Evolutionary conservation across 441 rosid species (phyloP).

Genomic region (Erodium texanum): DNA sequence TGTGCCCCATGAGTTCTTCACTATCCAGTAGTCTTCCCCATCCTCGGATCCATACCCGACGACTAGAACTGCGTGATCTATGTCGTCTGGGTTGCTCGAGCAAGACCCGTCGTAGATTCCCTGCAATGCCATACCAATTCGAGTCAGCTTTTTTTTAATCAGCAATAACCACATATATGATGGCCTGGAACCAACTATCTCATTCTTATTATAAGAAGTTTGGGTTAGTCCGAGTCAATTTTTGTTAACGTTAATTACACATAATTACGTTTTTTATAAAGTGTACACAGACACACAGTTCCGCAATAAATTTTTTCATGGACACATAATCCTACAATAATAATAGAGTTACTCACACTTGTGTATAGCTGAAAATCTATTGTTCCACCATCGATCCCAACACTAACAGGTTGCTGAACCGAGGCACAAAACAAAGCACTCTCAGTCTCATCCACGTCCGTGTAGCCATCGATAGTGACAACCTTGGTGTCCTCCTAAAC

Average conservation of each 20-base stretch:
- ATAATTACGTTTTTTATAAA: too few relatives aligned
- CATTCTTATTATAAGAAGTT: too few relatives aligned
- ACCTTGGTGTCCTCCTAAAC: constrained; percentile 35
- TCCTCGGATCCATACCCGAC: constrained; percentile 65
- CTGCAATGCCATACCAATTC: too few relatives aligned
- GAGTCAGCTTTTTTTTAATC: too few relatives aligned
- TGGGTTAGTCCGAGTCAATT: too few relatives aligned
- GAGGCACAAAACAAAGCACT: constrained; percentile 54
- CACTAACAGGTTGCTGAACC: constrained; percentile 66
- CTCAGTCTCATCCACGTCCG: constrained; percentile 47
- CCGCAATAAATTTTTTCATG: too few relatives aligned
- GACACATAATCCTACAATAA: too few relatives aligned
- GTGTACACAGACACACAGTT: too few relatives aligned
- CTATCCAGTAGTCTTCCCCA: constrained; percentile 66
- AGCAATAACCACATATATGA: too few relatives aligned
- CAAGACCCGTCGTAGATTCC: constrained; percentile 64
- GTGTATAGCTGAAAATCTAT: constrained; percentile 60
- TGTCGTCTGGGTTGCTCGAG: constrained; percentile 46
- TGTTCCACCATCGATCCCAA: constrained; percentile 55
- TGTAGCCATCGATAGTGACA: constrained; percentile 50
- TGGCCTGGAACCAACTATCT: too few relatives aligned
- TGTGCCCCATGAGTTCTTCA: constrained; percentile 77
- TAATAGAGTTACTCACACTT: constrained; percentile 35
- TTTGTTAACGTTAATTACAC: too few relatives aligned
- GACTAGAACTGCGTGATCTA: constrained; percentile 65